Evolutionary conservation across 140 eudicot species (phyloP), one percentile per base, ranked within the genome.

Genomic region (Stevia rebaudiana): DNA sequence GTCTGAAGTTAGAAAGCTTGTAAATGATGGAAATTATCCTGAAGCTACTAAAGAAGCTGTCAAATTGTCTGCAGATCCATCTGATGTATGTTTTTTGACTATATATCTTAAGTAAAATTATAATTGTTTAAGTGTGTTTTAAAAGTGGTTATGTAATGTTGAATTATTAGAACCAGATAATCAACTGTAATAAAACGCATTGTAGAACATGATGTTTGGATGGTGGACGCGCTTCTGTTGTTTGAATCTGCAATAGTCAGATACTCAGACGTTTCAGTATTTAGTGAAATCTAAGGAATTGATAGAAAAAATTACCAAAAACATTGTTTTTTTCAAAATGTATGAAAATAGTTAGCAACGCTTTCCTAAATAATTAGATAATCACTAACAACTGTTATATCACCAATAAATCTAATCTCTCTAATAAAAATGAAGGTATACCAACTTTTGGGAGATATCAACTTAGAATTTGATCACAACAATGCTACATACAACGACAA

Each of bases 361-460:
- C 15, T 13, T 41, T 16, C 47, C 16, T 41, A 41, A 15, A 48
- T 44, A 5, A 5, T 43, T 17, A 65, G 35, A 17, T 61, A 31
- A 35, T 48, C 37, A 11, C 10, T 11, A 63, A 25, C 28, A 30
- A 12, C 31, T 53, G 13, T n/a, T n/a, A 52, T 28, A 21, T 8
- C 23, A 11, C 0, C 41, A 12, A 18, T 23, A 15, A 22, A 28
- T 70, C n/a, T 47, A 15, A 47, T 55, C 31, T 69, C 25, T 61
- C 60, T 61, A 69, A 13, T 36, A 46, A 47, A 31, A 51, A 8
- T 82, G 78, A 58, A 90, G 97, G 94, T 78, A 41, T 90, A 90
- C 83, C 95, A 90, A 82, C 95, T 86, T 54, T 35, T 90, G 69
- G 97, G 95, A 61, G 97, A 90, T 49, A 71, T 90, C 21, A 86